Conservation (phyloP, 108 stramenopile genomes). For the Pseudonitzschia delicatissima region DNA sequence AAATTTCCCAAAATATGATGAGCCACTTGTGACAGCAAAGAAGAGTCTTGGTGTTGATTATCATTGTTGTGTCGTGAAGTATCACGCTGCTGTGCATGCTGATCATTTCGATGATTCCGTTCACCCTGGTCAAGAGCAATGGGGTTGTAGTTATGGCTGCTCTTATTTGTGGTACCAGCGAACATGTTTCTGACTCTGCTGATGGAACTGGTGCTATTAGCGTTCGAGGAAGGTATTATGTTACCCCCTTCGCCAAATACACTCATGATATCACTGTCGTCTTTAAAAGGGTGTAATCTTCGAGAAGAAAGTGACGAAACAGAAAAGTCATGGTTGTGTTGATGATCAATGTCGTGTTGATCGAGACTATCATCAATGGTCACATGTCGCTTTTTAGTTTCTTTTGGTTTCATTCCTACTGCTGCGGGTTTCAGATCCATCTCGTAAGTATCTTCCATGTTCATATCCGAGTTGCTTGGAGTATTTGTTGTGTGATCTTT, state of each 20-base stretch:
- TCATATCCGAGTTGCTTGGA: background rate
- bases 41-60: conserved; percentile 20
- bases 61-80: background rate
- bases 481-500: conserved; percentile 10
- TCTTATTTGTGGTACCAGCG: background rate
- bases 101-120: conserved; percentile 12
- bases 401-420: background rate
- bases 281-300: conserved; percentile 26
- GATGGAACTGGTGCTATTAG: conserved; percentile 2
- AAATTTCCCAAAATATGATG: conserved; percentile 23
- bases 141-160: conserved; percentile 1
- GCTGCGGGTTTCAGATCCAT: conserved; percentile 15
- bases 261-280: conserved; percentile 16
- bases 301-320: background rate
- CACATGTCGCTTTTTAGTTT: background rate
- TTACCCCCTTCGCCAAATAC: conserved; percentile 8
- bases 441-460: background rate
- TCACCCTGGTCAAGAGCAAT: conserved; percentile 10
- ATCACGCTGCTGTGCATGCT: conserved; percentile 9
- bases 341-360: background rate
- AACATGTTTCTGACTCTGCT: conserved; percentile 3
- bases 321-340: conserved; percentile 9
- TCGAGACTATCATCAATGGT: background rate
- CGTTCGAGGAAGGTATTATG: background rate
- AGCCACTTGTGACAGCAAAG: conserved; percentile 36